phyloP scores from a whole-genome alignment of 192 early-diverging fungal genomes.

The Linnemannia hyalina region DNA sequence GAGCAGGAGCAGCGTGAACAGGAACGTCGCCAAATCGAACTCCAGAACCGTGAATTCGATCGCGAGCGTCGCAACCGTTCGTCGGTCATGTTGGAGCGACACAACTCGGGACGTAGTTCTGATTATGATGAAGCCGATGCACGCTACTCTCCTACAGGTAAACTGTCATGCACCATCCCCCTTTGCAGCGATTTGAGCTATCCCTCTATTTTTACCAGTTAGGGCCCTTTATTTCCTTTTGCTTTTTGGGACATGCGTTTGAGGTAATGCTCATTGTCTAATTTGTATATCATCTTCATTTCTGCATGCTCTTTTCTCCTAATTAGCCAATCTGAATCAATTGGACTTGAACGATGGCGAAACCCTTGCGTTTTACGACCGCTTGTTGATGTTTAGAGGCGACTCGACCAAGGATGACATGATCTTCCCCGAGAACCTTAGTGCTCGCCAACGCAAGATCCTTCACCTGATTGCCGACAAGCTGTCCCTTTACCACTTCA shows the following conservation, averaged over 20 bases:
- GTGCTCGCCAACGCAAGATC: constrained; percentile 70
- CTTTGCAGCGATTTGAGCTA: not conserved
- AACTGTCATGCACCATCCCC: not conserved
- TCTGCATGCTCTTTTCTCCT: constrained; percentile 7
- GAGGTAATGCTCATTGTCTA: not conserved
- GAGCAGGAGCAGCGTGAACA: constrained; percentile 45
- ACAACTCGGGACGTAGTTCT: constrained; percentile 31
- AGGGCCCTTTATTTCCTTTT: not conserved
- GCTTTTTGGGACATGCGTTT: not conserved
- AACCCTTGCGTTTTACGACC: constrained; percentile 78
- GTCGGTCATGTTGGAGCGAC: constrained; percentile 44
- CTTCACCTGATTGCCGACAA: constrained; percentile 81
- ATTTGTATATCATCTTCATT: constrained; percentile 1
- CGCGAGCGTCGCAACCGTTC: constrained; percentile 47
- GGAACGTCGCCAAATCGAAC: constrained; percentile 41
- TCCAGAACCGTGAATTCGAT: constrained; percentile 38
- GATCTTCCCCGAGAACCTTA: constrained; percentile 72
- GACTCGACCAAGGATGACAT: constrained; percentile 77
- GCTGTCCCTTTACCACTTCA: constrained; percentile 69
- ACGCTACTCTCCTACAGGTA: constrained; percentile 20
- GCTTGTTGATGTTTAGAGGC: constrained; percentile 77
- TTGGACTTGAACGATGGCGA: constrained; percentile 80
- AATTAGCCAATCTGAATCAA: constrained; percentile 37
- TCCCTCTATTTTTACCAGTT: not conserved
- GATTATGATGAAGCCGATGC: constrained; percentile 33